Evolutionary conservation across 495 filamentous ascomycete species (phyloP).

Genomic region (Aspergillus carlsbadensis): DNA sequence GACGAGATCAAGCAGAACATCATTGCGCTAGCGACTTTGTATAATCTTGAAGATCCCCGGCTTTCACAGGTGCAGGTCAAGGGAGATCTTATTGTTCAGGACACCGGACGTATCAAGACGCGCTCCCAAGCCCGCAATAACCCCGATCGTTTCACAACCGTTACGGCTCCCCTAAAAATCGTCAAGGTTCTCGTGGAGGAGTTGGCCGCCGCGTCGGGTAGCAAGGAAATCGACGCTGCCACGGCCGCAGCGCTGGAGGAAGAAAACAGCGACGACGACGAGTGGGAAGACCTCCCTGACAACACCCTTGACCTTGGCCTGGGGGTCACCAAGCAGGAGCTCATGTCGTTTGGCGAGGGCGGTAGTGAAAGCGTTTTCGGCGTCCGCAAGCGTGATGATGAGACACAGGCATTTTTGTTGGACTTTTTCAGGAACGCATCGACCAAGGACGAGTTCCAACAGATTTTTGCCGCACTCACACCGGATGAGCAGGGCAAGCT

Average conservation of each 20-base stretch:
- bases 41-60: constrained; percentile 80
- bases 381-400: constrained; percentile 76
- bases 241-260: constrained; percentile 54
- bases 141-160: constrained; percentile 86
- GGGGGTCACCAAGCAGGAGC: constrained; percentile 64
- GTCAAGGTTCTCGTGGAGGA: constrained; percentile 94
- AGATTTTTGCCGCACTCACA: constrained; percentile 67
- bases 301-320: constrained; percentile 69
- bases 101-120: constrained; percentile 86
- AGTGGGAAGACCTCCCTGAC: constrained; percentile 85
- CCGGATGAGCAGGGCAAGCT: constrained; percentile 75
- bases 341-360: constrained; percentile 74
- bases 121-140: constrained; percentile 80
- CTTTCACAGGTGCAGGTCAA: constrained; percentile 77
- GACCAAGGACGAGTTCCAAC: constrained; percentile 70
- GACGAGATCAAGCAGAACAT: constrained; percentile 96
- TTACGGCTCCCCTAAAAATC: constrained; percentile 88
- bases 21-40: constrained; percentile 86
- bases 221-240: constrained; percentile 52
- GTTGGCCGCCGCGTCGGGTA: constrained; percentile 62
- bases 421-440: constrained; percentile 78
- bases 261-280: constrained; percentile 64
- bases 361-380: constrained; percentile 51
- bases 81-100: constrained; percentile 83
- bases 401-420: constrained; percentile 79